Conservation (phyloP, 768 basidiomycete genomes). For the Gautieria morchelliformis region DNA sequence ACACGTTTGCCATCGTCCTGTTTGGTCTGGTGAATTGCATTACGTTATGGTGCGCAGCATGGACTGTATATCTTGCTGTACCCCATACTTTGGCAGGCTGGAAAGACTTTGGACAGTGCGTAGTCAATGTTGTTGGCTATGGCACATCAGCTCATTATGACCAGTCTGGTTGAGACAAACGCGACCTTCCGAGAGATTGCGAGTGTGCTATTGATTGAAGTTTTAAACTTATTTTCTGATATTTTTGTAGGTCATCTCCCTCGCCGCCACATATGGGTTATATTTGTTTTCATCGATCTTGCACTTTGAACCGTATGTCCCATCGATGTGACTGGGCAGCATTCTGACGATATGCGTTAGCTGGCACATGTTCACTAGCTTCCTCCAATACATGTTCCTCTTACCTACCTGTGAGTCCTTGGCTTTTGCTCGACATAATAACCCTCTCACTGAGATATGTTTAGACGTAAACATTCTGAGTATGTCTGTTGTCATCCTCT, state of each 20-base stretch:
- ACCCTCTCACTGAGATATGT: not conserved
- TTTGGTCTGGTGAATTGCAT: conserved; percentile 75
- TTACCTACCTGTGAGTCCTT: conserved; percentile 55
- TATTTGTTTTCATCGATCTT: conserved; percentile 83
- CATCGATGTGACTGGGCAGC: not conserved
- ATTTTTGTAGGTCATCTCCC: conserved; percentile 40
- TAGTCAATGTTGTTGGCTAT: conserved; percentile 4
- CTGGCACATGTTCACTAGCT: conserved; percentile 95
- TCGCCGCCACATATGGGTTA: conserved; percentile 63
- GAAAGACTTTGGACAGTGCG: conserved; percentile 63
- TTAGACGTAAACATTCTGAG: conserved; percentile 73
- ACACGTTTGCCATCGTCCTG: conserved; percentile 61
- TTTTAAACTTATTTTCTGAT: not conserved
- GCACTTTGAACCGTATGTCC: conserved; percentile 62
- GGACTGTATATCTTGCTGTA: conserved; percentile 78
- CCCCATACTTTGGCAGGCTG: conserved; percentile 68
- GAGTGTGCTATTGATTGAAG: not conserved
- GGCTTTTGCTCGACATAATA: not conserved
- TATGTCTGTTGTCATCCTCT: conserved; percentile 21
- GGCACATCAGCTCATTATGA: not conserved
- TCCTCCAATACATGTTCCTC: conserved; percentile 87
- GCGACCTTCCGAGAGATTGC: conserved; percentile 71
- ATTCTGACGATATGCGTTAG: not conserved
- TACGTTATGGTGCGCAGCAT: conserved; percentile 85
- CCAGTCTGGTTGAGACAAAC: conserved; percentile 53